These are phyloP conservation scores for Arabis hirsuta DNA, from an alignment of 345 rosid species.

Conservation along the genomic window DNA sequence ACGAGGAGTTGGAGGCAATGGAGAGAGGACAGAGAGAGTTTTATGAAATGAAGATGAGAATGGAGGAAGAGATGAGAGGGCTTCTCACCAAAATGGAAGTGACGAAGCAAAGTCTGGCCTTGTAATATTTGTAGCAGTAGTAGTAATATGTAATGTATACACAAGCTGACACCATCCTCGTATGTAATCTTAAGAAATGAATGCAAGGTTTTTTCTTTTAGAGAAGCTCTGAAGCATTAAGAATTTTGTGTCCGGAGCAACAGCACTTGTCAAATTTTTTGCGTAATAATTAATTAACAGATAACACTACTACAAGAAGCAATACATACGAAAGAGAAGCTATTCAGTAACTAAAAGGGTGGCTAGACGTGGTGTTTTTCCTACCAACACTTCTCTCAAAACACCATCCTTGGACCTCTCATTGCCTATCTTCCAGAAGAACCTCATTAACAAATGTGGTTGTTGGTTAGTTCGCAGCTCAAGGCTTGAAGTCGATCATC, in stretches of 20 bases:
- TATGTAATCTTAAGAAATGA: slow-evolving; percentile 24
- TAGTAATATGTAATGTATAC: slow-evolving; percentile 23
- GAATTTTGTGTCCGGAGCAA: slow-evolving; percentile 3
- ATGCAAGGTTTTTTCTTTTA: slow-evolving; percentile 6
- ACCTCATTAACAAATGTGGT: slow-evolving; percentile 34
- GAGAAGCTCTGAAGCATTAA: not conserved
- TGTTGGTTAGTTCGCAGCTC: slow-evolving; percentile 41
- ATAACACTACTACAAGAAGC: too few species aligned
- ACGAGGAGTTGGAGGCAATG: slow-evolving; percentile 70
- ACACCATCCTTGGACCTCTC: slow-evolving; percentile 19
- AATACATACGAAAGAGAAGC: not conserved
- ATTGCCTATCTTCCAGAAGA: slow-evolving; percentile 28
- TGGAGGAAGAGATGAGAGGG: slow-evolving; percentile 92
- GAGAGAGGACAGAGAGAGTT: slow-evolving; percentile 83
- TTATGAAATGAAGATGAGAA: slow-evolving; percentile 76
- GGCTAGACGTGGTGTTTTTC: slow-evolving; percentile 26
- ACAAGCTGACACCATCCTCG: slow-evolving; percentile 2
- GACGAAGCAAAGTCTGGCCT: slow-evolving; percentile 65
- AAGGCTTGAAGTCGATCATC: slow-evolving; percentile 83
- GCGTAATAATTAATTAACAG: not conserved
- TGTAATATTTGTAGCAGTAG: slow-evolving; percentile 44
- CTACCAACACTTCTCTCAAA: not conserved
- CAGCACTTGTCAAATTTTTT: slow-evolving; percentile 5
- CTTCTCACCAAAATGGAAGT: slow-evolving; percentile 85
- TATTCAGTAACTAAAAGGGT: slow-evolving; percentile 5